Evolutionary conservation across 352 stramenopile species (phyloP).

Genomic region (Thalassiosira hispida): DNA sequence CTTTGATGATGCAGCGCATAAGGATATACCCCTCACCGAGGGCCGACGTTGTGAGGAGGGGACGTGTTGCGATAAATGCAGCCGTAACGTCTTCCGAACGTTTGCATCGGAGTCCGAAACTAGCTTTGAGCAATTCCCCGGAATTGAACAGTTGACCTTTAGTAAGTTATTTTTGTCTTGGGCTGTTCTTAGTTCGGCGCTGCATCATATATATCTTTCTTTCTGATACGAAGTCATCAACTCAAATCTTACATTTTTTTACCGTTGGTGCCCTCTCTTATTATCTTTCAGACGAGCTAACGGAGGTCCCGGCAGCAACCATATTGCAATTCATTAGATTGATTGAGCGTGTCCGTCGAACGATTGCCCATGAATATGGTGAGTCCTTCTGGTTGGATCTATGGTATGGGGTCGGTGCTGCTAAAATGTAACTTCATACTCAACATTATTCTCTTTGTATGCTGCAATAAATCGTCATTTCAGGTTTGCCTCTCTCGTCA

Average conservation of each 20-base stretch:
- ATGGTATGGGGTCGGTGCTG: no score
- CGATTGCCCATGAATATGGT: conserved; percentile 51
- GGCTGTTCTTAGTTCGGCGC: no score
- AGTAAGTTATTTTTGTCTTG: no score
- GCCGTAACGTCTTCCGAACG: conserved; percentile 54
- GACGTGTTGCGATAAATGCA: conserved; percentile 49
- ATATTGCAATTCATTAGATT: conserved; percentile 53
- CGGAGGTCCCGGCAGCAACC: conserved; percentile 25
- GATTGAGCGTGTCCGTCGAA: conserved; percentile 51
- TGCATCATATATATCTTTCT: no score
- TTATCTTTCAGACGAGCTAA: conserved; percentile 19
- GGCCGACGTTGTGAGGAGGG: conserved; percentile 45
- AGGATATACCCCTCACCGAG: conserved; percentile 47
- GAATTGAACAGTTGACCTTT: conserved; percentile 42
- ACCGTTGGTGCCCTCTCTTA: no score
- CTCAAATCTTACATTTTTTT: no score
- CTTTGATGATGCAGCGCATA: conserved; percentile 47
- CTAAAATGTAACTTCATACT: no score
- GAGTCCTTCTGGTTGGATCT: no score
- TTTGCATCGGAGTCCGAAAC: conserved; percentile 35
- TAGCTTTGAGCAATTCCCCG: conserved; percentile 37
- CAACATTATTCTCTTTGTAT: no score
- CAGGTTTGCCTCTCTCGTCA: conserved; percentile 38
- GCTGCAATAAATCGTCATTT: no score
- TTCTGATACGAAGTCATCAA: no score